Evolutionary conservation across 2,329 filamentous ascomycete species (phyloP).

Genomic region (Hymenoscyphus salicellus): DNA sequence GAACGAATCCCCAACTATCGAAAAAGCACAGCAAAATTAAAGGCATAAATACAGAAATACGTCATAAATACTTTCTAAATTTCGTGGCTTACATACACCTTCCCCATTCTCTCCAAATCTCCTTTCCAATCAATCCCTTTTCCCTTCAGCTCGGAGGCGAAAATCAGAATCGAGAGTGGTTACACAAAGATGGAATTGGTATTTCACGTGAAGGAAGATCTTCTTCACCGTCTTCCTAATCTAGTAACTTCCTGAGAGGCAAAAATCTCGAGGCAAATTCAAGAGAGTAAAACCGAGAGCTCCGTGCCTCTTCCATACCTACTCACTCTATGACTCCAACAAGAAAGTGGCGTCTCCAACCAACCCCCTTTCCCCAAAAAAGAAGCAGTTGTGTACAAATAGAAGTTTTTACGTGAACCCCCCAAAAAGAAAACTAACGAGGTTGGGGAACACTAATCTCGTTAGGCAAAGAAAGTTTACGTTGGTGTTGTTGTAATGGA

Average conservation of each 20-base stretch:
- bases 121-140: background rate
- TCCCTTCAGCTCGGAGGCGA: background rate
- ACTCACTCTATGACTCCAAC: background rate
- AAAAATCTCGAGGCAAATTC: background rate
- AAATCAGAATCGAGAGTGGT: background rate
- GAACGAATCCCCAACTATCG: background rate
- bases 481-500: constrained; percentile 7
- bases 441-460: background rate
- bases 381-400: background rate
- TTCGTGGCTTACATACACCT: background rate
- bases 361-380: background rate
- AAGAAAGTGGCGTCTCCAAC: background rate
- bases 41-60: background rate
- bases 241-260: background rate
- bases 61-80: background rate
- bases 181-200: background rate
- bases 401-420: background rate
- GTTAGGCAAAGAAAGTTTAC: background rate
- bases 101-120: background rate
- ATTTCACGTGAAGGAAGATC: background rate
- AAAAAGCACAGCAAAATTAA: background rate
- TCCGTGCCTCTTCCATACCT: background rate
- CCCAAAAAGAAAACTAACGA: background rate
- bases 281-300: background rate
- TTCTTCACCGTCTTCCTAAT: background rate